These are phyloP conservation scores for Ustilago hordei DNA, from an alignment of 1,284 basidiomycete genomes.

Conservation along the genomic window DNA sequence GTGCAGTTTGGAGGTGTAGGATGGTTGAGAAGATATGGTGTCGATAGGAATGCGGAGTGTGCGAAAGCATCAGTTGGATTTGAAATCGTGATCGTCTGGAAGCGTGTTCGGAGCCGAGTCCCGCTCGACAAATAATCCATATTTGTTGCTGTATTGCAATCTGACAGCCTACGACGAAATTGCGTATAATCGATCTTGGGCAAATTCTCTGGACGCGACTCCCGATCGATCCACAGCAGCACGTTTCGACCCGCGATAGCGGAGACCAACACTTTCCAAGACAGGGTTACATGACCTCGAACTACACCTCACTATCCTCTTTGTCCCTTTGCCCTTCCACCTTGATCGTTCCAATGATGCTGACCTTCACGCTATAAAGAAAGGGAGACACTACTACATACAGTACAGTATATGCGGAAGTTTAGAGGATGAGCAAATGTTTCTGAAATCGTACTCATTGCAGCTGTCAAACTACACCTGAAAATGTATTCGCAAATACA, in stretches of 20 bases:
- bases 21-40: not conserved
- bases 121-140: not conserved
- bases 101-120: conserved; percentile 15
- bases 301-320: not conserved
- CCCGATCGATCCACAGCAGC: conserved; percentile 6
- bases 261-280: not conserved
- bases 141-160: not conserved
- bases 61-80: not conserved
- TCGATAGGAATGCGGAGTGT: conserved; percentile 1
- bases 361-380: not conserved
- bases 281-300: conserved; percentile 14
- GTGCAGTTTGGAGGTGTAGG: not conserved
- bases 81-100: conserved; percentile 24
- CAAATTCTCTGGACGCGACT: not conserved
- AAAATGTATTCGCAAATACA: conserved; percentile 5
- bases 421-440: not conserved
- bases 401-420: not conserved
- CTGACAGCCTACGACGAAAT: not conserved
- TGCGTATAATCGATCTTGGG: not conserved
- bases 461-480: conserved; percentile 4
- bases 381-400: not conserved
- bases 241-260: conserved; percentile 1
- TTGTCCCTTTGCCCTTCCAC: not conserved
- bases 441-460: not conserved
- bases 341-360: not conserved